Evolutionary conservation across 2,329 filamentous ascomycete genomes (phyloP).

Genomic region (Acrocalymma vagum): DNA sequence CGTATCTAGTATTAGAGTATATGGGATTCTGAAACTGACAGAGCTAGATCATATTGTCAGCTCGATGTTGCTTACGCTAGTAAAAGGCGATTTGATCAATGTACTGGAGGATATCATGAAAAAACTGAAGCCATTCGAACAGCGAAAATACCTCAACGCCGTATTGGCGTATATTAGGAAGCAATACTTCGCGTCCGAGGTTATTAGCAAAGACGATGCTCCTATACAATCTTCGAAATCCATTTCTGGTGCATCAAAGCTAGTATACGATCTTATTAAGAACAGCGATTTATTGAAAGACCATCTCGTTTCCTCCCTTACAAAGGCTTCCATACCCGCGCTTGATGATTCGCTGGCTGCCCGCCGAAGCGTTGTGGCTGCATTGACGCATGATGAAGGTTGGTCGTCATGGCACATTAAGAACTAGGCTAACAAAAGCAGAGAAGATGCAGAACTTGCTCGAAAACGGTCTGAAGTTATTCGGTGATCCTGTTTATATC

Average conservation of each 20-base stretch:
- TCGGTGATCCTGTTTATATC: slow-evolving; percentile 88
- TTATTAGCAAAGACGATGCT: slow-evolving; percentile 18
- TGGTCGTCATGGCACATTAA: slow-evolving; percentile 12
- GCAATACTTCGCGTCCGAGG: slow-evolving; percentile 21
- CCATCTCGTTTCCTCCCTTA: slow-evolving; percentile 42
- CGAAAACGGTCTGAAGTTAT: slow-evolving; percentile 74
- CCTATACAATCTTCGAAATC: slow-evolving; percentile 20
- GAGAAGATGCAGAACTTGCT: slow-evolving; percentile 64
- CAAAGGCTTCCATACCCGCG: slow-evolving; percentile 46
- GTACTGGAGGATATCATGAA: slow-evolving; percentile 49
- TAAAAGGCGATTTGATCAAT: slow-evolving; percentile 17
- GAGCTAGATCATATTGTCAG: slow-evolving; percentile 30
- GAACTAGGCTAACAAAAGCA: slow-evolving; percentile 18
- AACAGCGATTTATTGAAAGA: slow-evolving; percentile 40
- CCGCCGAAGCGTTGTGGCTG: slow-evolving; percentile 51
- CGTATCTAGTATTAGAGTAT: not conserved
- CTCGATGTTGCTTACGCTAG: slow-evolving; percentile 23
- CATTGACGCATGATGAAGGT: slow-evolving; percentile 52
- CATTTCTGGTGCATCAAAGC: slow-evolving; percentile 32
- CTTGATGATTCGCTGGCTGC: slow-evolving; percentile 37
- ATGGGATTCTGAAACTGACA: slow-evolving; percentile 6
- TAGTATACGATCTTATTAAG: slow-evolving; percentile 32
- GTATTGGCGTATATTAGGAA: slow-evolving; percentile 36
- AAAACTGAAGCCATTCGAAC: slow-evolving; percentile 57
- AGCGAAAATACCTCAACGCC: slow-evolving; percentile 53